Base-by-base conservation (phyloP, 257 asterid genomes). In the Salvia splendens region DNA sequence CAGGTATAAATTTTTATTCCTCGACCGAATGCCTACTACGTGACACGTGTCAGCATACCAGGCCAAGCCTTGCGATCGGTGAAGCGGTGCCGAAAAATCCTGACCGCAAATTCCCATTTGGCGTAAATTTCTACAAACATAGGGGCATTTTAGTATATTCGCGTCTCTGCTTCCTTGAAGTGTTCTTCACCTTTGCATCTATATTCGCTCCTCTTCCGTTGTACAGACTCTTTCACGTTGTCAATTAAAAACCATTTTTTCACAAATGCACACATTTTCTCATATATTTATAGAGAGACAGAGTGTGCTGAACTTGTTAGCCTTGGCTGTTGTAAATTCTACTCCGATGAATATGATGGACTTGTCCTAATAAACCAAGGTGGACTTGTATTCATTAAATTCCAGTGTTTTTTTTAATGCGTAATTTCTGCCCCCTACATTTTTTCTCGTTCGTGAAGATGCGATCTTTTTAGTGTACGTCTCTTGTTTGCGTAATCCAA, bases 81-180 rank as follows among this genome's bases (percentile, higher is more conserved):
- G 46, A 51, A 60, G 75, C 79, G 48, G 51, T 38, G 54, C 50
- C 38, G 71, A 52, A 70, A 70, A 70, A 69, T 70, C 81, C 76
- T 62, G 82, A 72, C 83, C 78, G 81, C 81, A 64, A 47, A 65
- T 38, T 42, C 46, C 70, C 45, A 52, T 35, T 71, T 75, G 60
- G 47, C 52, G 84, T 73, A 82, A 76, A 74, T 72, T 73, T 61
- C 70, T 14, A 58, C 38, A 46, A 73, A 62, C 61, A 70, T 8
- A 61, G 72, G 86, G 96, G 87, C 60, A 80, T 36, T 80, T 60
- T 75, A 64, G 91, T 72, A 5, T 78, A n/a, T n/a, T n/a, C n/a
- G 62, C 81, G 95, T 86, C 71, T 66, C 43, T 10, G 17, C 67
- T 14, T 48, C n/a, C 77, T 60, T 12, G 56, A 5, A 32, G 48